Conservation (phyloP, 257 asterid species). For the Solanum sparsipilum region DNA sequence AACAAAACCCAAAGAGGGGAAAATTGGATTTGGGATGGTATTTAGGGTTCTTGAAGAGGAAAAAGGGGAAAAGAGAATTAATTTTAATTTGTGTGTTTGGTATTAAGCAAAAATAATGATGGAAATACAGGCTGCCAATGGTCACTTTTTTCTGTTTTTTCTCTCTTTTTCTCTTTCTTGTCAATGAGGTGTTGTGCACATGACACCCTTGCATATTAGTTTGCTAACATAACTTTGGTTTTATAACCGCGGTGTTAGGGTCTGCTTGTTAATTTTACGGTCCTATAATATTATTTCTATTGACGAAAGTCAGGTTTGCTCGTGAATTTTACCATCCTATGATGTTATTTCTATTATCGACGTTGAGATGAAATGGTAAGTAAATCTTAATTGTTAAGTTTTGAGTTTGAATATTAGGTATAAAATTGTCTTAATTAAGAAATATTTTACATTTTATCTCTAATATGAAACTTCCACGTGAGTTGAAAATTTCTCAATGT, state of each 20-base stretch:
- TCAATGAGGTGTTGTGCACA: not conserved
- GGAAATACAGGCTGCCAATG: constrained; percentile 2
- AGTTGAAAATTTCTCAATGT: accelerated
- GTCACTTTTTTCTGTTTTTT: not conserved
- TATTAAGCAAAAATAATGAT: not conserved
- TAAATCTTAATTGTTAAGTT: not conserved
- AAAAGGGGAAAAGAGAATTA: not conserved
- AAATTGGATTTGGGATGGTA: not conserved
- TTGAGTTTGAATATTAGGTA: not conserved
- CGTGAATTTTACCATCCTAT: accelerated
- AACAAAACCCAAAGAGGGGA: not conserved
- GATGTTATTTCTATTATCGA: not conserved
- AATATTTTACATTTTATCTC: not conserved
- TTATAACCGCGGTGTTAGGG: not conserved
- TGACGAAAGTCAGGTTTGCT: not conserved
- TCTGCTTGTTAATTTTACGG: not conserved
- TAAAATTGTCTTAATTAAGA: not conserved
- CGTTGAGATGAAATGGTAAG: not conserved
- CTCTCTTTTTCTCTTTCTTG: not conserved
- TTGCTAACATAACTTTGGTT: not conserved
- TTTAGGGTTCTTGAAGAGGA: constrained; percentile 13
- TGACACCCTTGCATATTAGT: not conserved
- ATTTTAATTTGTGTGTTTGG: not conserved
- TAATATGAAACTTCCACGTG: not conserved
- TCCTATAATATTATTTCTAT: accelerated